Evolutionary conservation across 495 filamentous ascomycete genomes (phyloP), one percentile per base, ranked within the genome.

Genomic region (Choiromyces venosus): DNA sequence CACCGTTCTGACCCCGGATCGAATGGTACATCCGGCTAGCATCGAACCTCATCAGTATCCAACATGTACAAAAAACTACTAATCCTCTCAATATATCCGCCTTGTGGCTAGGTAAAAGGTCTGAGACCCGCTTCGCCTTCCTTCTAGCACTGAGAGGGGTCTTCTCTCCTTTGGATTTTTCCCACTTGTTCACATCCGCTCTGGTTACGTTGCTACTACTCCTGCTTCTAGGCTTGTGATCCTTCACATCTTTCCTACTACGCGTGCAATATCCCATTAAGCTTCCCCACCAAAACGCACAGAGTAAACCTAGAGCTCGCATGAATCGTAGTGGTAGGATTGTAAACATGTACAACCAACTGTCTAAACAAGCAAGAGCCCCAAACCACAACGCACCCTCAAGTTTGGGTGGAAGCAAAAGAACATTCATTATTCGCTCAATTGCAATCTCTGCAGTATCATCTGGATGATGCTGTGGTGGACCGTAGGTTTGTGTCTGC

Each of bases 1-100:
- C 96, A 10, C 94, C 93, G 6, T 93, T 93, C 83, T 98, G 96
- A 10, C 93, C 95, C 65, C 93, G 90, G 79, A 99, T 97, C 79
- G 93, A 92, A 82, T 99, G 95, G 83, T 99, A 99, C 93, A 99
- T 97, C 44, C 93, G 88, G 81, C 93, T 97, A 16, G 96, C 94
- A 83, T 99, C 95, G 56, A 98, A 91, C 72, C 88, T 89, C 91
- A 97, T 95, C 71, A 99, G 85, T 52, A 93, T 87, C 40, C 88
- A 87, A 82, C 92, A 96, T 76, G 92, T 97, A 68, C 86, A 86
- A 67, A 97, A 86, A 76, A 97, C 92, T 35, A 99, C 86, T 44
- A 92, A 83, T 0, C 95, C 95, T 81, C 94, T 94, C 33, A 99
- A 84, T 14, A 99, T 88, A 82, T 99, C 95, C 25, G 96, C 95